phyloP scores from a whole-genome alignment of 164 flowering plant species.

The Aristolochia contorta region DNA sequence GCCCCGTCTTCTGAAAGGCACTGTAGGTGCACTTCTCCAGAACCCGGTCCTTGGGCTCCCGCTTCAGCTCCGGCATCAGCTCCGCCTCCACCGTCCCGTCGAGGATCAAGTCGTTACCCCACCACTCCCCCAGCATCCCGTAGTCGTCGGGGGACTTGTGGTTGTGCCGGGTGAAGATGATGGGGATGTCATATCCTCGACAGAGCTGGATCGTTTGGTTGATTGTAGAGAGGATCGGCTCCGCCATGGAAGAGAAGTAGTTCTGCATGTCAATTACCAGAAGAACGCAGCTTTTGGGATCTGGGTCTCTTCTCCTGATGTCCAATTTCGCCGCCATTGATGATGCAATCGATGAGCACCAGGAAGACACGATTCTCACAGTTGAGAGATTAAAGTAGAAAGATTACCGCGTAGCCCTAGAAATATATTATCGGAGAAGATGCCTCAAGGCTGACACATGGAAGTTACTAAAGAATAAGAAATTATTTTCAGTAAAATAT shows the following conservation, averaged over 20 bases:
- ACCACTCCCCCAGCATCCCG: slow-evolving; percentile 46
- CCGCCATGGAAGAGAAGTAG: slow-evolving; percentile 51
- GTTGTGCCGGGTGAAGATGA: slow-evolving; percentile 33
- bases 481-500: no score
- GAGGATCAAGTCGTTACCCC: slow-evolving; percentile 19
- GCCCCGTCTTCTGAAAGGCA: slow-evolving; percentile 40
- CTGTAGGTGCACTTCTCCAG: slow-evolving; percentile 71
- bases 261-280: slow-evolving; percentile 77
- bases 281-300: slow-evolving; percentile 44
- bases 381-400: no score
- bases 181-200: slow-evolving; percentile 44
- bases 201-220: slow-evolving; percentile 55
- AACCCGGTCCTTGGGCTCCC: slow-evolving; percentile 25
- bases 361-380: no score
- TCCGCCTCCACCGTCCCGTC: slow-evolving; percentile 54
- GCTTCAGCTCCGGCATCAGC: slow-evolving; percentile 35
- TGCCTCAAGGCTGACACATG: no score
- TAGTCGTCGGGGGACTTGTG: no score
- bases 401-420: no score
- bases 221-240: slow-evolving; percentile 42
- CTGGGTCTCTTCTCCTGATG: slow-evolving; percentile 34
- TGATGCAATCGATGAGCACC: not conserved
- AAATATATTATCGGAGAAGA: no score
- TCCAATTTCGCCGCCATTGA: slow-evolving; percentile 32
- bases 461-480: no score